These are phyloP conservation scores for Geotrichum carabidarum DNA, from an alignment of 1,139 yeast species.

Conservation along the genomic window DNA sequence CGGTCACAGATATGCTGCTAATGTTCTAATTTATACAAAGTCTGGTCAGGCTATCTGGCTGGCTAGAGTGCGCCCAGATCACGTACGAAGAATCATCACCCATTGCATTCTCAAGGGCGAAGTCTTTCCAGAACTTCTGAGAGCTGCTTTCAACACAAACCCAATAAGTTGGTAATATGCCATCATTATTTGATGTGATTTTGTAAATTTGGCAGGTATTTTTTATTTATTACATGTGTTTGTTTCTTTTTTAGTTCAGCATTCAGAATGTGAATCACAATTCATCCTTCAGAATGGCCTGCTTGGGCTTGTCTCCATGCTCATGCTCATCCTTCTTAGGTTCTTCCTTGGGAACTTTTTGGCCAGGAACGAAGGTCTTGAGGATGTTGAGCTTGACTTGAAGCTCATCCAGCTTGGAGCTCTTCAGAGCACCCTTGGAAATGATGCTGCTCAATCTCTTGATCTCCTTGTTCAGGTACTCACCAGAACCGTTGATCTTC, in stretches of 20 bases:
- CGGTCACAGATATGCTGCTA: conserved; percentile 91
- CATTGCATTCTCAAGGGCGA: conserved; percentile 64
- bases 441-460: conserved; percentile 49
- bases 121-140: conserved; percentile 64
- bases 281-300: conserved; percentile 15
- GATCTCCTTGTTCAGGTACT: conserved; percentile 49
- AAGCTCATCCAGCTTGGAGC: conserved; percentile 35
- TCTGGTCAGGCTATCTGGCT: conserved; percentile 81
- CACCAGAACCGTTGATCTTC: conserved; percentile 47
- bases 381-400: conserved; percentile 35
- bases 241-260: neutral
- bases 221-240: neutral
- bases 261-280: conserved; percentile 1
- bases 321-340: conserved; percentile 5
- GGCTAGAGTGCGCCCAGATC: conserved; percentile 76
- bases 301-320: conserved; percentile 16
- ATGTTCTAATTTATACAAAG: conserved; percentile 67
- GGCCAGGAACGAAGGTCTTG: conserved; percentile 25
- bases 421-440: conserved; percentile 37
- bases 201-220: neutral
- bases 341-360: conserved; percentile 25
- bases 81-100: conserved; percentile 67
- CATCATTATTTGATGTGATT: neutral
- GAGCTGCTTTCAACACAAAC: conserved; percentile 47
- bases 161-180: conserved; percentile 50